Conservation (phyloP, 306 rosid species). For the Chamaecrista fasciculata region DNA sequence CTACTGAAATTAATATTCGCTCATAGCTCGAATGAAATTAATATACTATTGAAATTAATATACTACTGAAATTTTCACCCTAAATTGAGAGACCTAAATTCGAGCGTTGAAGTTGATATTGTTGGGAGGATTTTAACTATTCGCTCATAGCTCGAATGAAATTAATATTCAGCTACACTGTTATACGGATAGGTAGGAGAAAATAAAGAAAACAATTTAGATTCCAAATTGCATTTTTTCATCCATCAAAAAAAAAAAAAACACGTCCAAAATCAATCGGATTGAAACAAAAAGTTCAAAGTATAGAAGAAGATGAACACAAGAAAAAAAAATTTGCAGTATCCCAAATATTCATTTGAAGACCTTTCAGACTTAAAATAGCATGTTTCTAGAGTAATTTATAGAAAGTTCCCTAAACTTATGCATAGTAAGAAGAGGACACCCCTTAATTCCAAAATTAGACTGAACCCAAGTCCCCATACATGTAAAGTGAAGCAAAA, state of each 20-base stretch:
- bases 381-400: conserved; percentile 39
- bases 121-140: no score
- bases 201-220: conserved; percentile 35
- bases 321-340: conserved; percentile 23
- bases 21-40: no score
- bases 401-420: not conserved
- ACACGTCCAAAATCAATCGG: conserved; percentile 31
- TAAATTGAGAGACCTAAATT: no score
- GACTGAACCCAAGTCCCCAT: not conserved
- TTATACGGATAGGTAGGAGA: no score
- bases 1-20: no score
- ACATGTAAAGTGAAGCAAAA: not conserved
- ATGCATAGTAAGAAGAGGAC: not conserved
- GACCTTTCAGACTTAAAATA: conserved; percentile 57
- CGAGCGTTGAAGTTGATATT: no score
- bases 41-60: no score
- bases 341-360: conserved; percentile 15
- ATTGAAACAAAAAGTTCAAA: not conserved
- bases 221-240: conserved; percentile 17
- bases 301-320: not conserved
- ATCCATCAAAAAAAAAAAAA: conserved; percentile 15
- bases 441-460: not conserved
- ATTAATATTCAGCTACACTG: no score
- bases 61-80: no score
- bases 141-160: no score